Base-by-base conservation (phyloP, 2,329 filamentous ascomycete species). In the Penicillium glabrum region DNA sequence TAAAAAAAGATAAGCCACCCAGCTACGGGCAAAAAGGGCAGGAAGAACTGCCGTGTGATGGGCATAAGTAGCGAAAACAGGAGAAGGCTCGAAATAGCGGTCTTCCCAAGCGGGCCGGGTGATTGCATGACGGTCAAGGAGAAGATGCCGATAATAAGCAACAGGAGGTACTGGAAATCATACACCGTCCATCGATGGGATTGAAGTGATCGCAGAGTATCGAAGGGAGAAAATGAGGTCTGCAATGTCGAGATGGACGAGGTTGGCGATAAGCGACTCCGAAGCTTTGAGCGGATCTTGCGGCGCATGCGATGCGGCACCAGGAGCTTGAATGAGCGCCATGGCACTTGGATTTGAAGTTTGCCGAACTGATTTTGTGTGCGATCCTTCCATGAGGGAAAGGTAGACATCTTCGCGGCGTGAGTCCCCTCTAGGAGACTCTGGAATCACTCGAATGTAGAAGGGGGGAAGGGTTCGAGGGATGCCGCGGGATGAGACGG, bases 1-100 rank as follows among this genome's bases (percentile, higher is more conserved):
- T 95, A 96, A 79, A 96, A 97, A 73, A 96, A 91, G 48, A 97
- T 80, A 41, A 97, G 81, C 85, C 93, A 98, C 24, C 87, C 88
- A 74, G 90, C 88, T 62, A 96, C 91, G 7, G 91, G 89, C 58
- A 95, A 81, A 52, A 92, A 92, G 10, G 93, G 93, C 43, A 96
- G 81, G 72, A 96, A 91, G 75, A 97, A 96, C 74, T 98, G 93
- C 62, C 91, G 84, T 3, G 93, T 96, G 50, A 91, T 83, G 7
- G 93, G 93, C 74, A 96, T 84, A 45, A 93, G 80, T 39, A 96
- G 80, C 31, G 92, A 85, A 64, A 86, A 79, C 58, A 89, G 79
- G 59, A 93, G 82, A 52, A 85, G 80, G 1, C 87, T 82, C 14
- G 91, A 83, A 43, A 89, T 85, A 47, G 86, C 82, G 1, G 88